Evolutionary conservation across 1,139 yeast genomes (phyloP), one percentile per base, ranked within the genome.

Genomic region (Kurtzmaniella quercitrusa): DNA sequence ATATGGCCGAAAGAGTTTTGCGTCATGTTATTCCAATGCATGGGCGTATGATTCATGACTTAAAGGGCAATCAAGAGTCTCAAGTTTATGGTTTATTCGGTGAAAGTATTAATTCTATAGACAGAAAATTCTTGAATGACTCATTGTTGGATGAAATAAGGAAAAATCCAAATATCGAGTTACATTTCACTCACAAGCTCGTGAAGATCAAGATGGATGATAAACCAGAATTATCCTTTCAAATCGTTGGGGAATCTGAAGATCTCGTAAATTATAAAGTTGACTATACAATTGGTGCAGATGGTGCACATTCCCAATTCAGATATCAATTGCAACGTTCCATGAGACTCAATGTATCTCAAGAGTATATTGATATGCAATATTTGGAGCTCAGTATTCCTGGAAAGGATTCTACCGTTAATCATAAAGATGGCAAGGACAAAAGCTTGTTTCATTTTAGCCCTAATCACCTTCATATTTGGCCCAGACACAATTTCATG

Each of bases 401-500:
- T 11, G 76, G 89, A 0, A 69, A 70, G 51, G 52, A 15, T 14
- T 14, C 34, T 5, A 9, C 12, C 3, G 60, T 56, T 6, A 17
- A 7, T 5, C 11, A 21, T 9, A 41, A 35, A 3, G 17, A 36
- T 8, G 21, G 19, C 14, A 16, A 20, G 14, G 52, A 50, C 2
- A 37, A 42, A 6, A 46, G 47, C 8, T 46, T 47, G 44, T 84
- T 79, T 52, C 61, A 67, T 16, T 70, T 88, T 38, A 82, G 84
- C 52, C 82, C 88, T 2, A 81, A 87, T 61, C 89, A 87, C 59
- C 72, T 91, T 44, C 98, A 91, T 57, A 88, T 91, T 40, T 91
- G 98, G 98, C 97, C 98, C 3, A 73, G 97, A 40, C 80, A 82
- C 46, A 72, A 85, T 45, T 86, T 72, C 59, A 91, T 91, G 97